Conservation (phyloP, 2,329 filamentous ascomycete species). For the Spiromastix sp. region DNA sequence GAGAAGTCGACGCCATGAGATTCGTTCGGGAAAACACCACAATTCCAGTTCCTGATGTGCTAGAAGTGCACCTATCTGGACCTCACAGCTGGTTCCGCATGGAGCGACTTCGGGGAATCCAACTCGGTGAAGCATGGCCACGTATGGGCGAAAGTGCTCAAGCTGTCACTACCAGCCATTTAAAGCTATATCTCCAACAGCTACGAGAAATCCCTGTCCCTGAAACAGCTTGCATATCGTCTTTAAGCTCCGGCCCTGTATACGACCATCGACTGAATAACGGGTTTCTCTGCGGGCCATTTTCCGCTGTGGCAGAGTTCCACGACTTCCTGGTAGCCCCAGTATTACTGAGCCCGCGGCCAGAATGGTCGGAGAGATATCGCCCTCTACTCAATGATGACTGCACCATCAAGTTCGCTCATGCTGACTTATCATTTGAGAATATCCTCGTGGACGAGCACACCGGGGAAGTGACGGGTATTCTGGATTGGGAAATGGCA, state of each 20-base stretch:
- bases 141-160: constrained; percentile 1
- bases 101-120: background rate
- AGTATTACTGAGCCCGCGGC: background rate
- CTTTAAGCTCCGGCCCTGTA: background rate
- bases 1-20: background rate
- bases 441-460: background rate
- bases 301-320: background rate
- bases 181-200: constrained; percentile 2
- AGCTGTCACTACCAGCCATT: background rate
- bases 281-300: background rate
- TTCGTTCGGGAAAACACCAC: constrained; percentile 3
- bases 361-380: background rate
- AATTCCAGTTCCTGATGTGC: constrained; percentile 1
- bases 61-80: background rate
- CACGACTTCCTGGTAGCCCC: background rate
- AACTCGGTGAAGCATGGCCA: constrained; percentile 1
- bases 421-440: background rate
- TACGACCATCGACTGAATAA: constrained; percentile 1
- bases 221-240: constrained; percentile 1
- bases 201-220: background rate
- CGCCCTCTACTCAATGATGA: background rate
- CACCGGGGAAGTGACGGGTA: background rate
- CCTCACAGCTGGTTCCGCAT: constrained; percentile 1
- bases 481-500: background rate
- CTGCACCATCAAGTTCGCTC: background rate